Conservation (phyloP, 2,329 filamentous ascomycete genomes). For the Clarireedia sp. region DNA sequence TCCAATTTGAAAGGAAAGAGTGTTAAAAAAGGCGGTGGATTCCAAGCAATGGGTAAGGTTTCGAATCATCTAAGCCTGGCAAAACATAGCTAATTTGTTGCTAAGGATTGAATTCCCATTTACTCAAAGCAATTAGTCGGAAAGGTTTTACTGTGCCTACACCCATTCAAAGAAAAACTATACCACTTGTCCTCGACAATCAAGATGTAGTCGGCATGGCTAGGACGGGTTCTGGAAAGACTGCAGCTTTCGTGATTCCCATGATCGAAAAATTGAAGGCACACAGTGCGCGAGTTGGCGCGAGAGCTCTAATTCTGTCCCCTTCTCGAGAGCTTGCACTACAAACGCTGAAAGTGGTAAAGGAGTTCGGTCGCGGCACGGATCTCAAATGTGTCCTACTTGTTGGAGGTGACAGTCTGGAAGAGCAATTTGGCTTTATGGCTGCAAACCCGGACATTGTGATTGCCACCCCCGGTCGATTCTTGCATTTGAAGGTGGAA, state of each 20-base stretch:
- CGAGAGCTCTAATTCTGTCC: slow-evolving; percentile 79
- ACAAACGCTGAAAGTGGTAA: slow-evolving; percentile 92
- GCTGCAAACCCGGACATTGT: slow-evolving; percentile 92
- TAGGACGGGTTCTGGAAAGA: slow-evolving; percentile 96
- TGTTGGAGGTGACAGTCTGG: slow-evolving; percentile 89
- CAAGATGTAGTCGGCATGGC: slow-evolving; percentile 99
- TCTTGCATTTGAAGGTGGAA: slow-evolving; percentile 93
- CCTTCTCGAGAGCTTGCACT: slow-evolving; percentile 90
- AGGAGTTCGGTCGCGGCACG: slow-evolving; percentile 84
- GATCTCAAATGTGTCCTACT: slow-evolving; percentile 85
- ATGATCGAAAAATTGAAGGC: slow-evolving; percentile 92
- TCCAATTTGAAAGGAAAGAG: slow-evolving; percentile 75
- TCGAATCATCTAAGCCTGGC: background rate
- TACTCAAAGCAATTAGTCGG: slow-evolving; percentile 82
- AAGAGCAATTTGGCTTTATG: slow-evolving; percentile 92
- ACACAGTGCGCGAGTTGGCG: slow-evolving; percentile 80
- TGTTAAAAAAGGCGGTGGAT: slow-evolving; percentile 92
- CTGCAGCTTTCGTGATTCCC: slow-evolving; percentile 93
- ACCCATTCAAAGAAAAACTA: slow-evolving; percentile 94
- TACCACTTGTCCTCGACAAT: slow-evolving; percentile 79
- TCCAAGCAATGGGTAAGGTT: slow-evolving; percentile 79
- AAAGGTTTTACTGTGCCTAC: slow-evolving; percentile 97
- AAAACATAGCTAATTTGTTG: slow-evolving; percentile 12
- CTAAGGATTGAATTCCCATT: slow-evolving; percentile 64
- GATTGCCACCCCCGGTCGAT: slow-evolving; percentile 93